phyloP scores from a whole-genome alignment of 176 grass and related monocot species.

The Musa itinerans region DNA sequence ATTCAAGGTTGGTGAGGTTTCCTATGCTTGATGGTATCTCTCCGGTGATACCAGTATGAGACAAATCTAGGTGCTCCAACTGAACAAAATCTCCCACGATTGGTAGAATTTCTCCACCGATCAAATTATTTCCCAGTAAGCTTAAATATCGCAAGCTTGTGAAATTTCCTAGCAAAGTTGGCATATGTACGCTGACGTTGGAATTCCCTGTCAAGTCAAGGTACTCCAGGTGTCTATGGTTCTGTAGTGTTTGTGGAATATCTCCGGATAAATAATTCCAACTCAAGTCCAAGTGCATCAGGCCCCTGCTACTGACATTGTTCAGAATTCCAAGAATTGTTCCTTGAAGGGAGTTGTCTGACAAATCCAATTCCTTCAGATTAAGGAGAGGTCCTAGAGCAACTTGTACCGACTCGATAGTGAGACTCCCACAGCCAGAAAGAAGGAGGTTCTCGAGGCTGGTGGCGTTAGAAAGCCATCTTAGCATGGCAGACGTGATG shows the following conservation, averaged over 20 bases:
- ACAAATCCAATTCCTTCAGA: not conserved
- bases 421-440: not conserved
- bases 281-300: not conserved
- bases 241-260: too few species aligned
- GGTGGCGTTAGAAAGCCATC: conserved; percentile 27
- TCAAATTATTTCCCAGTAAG: too few species aligned
- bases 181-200: too few species aligned
- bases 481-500: conserved; percentile 9
- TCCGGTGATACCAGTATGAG: too few species aligned
- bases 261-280: not conserved
- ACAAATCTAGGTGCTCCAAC: not conserved
- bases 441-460: conserved; percentile 4
- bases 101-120: too few species aligned
- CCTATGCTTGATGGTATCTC: not conserved
- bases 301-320: not conserved
- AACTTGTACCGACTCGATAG: conserved; percentile 8
- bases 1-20: not conserved
- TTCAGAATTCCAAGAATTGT: not conserved
- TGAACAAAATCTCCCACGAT: too few species aligned
- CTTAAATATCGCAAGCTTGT: too few species aligned
- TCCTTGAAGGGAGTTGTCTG: not conserved
- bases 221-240: not conserved
- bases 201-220: too few species aligned
- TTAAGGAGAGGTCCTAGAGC: conserved; percentile 18
- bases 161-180: too few species aligned